These are phyloP conservation scores for Solanum megistacrolobum DNA, from an alignment of 257 asterid species.

Conservation along the genomic window DNA sequence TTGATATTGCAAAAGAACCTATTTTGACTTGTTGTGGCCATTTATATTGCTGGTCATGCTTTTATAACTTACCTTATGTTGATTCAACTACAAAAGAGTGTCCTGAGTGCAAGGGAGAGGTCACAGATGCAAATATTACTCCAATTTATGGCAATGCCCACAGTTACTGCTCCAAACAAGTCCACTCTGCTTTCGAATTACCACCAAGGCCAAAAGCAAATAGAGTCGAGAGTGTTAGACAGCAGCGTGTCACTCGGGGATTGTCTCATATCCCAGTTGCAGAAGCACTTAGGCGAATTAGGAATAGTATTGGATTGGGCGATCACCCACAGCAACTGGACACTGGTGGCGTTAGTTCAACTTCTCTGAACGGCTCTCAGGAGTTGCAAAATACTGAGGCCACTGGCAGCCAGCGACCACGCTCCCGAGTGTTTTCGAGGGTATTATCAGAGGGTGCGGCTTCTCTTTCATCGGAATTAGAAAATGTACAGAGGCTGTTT, in stretches of 20 bases:
- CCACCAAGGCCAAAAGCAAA: conserved; percentile 48
- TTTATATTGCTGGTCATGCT: conserved; percentile 48
- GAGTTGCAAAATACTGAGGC: conserved; percentile 24
- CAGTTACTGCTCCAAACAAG: neutral
- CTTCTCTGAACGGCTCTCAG: conserved; percentile 4
- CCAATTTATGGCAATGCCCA: conserved; percentile 37
- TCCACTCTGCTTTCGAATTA: conserved; percentile 13
- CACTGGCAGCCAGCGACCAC: conserved; percentile 14
- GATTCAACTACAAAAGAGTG: conserved; percentile 37
- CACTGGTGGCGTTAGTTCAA: conserved; percentile 8
- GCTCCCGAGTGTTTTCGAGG: conserved; percentile 52
- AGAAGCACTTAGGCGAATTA: neutral
- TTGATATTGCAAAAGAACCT: conserved; percentile 33
- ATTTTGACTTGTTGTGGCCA: conserved; percentile 48
- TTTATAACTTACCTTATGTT: conserved; percentile 31
- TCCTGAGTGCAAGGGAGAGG: conserved; percentile 47
- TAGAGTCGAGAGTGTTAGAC: conserved; percentile 39
- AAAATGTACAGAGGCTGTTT: conserved; percentile 54
- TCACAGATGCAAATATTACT: conserved; percentile 21
- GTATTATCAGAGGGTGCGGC: conserved; percentile 59
- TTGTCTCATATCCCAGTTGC: neutral
- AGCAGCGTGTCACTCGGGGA: conserved; percentile 10
- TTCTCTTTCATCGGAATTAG: conserved; percentile 67
- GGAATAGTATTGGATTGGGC: neutral
- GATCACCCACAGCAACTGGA: neutral